Conservation (phyloP, 768 basidiomycete genomes). For the Rhodotorula kratochvilovae region DNA sequence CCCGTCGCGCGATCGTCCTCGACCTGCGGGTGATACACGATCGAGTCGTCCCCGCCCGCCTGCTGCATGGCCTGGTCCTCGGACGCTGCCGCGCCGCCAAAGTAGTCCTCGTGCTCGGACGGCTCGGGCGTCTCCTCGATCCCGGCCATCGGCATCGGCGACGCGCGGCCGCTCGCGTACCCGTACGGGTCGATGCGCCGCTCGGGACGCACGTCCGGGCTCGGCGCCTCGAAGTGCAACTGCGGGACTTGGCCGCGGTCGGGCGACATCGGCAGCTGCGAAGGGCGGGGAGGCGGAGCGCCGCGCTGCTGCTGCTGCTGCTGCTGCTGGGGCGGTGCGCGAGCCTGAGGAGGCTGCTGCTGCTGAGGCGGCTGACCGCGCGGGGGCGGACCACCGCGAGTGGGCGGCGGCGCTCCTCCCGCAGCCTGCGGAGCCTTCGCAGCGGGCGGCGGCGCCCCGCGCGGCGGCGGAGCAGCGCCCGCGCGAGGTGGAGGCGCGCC, state of each 20-base stretch:
- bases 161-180: slow-evolving; percentile 3
- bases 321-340: not conserved
- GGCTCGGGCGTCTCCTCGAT: slow-evolving; percentile 34
- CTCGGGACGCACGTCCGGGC: not conserved
- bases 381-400: not conserved
- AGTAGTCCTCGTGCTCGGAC: slow-evolving; percentile 9
- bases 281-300: not conserved
- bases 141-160: slow-evolving; percentile 20
- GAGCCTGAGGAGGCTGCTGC: not conserved
- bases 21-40: not conserved
- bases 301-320: slow-evolving; percentile 1
- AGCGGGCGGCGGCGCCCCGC: not conserved
- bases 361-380: not conserved
- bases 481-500: slow-evolving; percentile 1
- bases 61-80: slow-evolving; percentile 2
- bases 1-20: slow-evolving; percentile 5
- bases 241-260: slow-evolving; percentile 17
- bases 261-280: not conserved
- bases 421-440: not conserved
- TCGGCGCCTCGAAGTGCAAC: slow-evolving; percentile 24
- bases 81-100: not conserved
- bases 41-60: slow-evolving; percentile 11
- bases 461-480: not conserved
- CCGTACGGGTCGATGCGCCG: slow-evolving; percentile 7
- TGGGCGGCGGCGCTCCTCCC: not conserved